Percentiles rank a stretch among this genome's conserved stretches.
Evolutionary conservation across 495 filamentous ascomycete species (phyloP).

Genomic region (Penicillium nucicola): DNA sequence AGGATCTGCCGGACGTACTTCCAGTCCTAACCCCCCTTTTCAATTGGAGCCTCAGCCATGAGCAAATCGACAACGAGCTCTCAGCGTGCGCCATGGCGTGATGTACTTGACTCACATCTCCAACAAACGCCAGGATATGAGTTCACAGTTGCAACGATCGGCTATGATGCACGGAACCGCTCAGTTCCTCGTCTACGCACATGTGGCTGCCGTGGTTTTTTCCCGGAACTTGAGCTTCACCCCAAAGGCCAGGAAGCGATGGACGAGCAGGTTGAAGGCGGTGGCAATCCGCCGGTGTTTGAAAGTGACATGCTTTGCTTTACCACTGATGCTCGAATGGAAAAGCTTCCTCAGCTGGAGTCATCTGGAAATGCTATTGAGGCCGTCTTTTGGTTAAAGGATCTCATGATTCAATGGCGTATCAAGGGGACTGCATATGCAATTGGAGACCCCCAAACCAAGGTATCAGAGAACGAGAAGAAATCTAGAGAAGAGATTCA

Average conservation of each 20-base stretch:
- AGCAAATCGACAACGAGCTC: not conserved
- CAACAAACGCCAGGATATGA: constrained; percentile 56
- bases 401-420: constrained; percentile 76
- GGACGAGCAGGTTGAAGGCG: constrained; percentile 49
- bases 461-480: constrained; percentile 33
- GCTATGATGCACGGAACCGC: constrained; percentile 29
- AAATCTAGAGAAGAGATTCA: constrained; percentile 44
- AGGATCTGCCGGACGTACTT: not conserved
- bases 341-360: constrained; percentile 67
- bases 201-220: constrained; percentile 82
- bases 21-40: not conserved
- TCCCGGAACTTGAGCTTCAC: constrained; percentile 53
- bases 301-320: constrained; percentile 75
- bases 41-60: not conserved
- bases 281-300: constrained; percentile 61
- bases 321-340: constrained; percentile 85
- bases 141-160: constrained; percentile 70
- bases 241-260: constrained; percentile 58
- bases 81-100: constrained; percentile 61
- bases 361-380: constrained; percentile 64
- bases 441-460: constrained; percentile 59
- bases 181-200: constrained; percentile 59
- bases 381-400: constrained; percentile 77
- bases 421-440: constrained; percentile 72
- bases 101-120: constrained; percentile 63